A percentile compares a stretch with the other conserved stretches of the same genome.
These are phyloP conservation scores for Inga leiocalycina DNA, from an alignment of 306 rosid species.

Conservation along the genomic window DNA sequence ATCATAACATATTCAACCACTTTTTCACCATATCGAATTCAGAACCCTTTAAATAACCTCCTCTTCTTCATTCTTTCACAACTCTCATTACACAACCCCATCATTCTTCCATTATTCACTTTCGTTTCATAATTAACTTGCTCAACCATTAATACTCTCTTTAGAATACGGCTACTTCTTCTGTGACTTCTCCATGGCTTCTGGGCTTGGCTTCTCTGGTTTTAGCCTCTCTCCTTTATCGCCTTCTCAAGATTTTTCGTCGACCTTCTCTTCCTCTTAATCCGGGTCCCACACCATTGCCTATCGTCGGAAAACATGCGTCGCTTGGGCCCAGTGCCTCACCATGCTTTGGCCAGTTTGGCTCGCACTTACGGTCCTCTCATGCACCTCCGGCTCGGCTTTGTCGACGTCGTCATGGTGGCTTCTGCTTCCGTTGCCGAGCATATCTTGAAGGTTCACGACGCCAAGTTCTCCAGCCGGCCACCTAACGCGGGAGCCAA, in stretches of 20 bases:
- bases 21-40: neutral
- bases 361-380: conserved; percentile 69
- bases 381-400: conserved; percentile 69
- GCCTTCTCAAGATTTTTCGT: conserved; percentile 14
- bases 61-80: neutral
- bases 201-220: conserved; percentile 24
- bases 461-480: conserved; percentile 70
- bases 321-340: conserved; percentile 69
- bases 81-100: neutral
- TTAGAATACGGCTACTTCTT: neutral
- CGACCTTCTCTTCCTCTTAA: conserved; percentile 46
- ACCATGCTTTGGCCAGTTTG: conserved; percentile 63
- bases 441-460: conserved; percentile 67
- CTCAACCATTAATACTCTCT: neutral
- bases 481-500: conserved; percentile 83
- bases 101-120: neutral
- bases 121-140: neutral
- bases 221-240: conserved; percentile 31
- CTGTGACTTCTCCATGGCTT: conserved; percentile 25
- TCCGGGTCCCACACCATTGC: conserved; percentile 83
- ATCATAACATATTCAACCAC: neutral
- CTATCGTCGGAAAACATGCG: conserved; percentile 72
- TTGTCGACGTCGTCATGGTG: conserved; percentile 65
- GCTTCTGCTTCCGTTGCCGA: conserved; percentile 74
- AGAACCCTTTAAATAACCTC: neutral